Evolutionary conservation across 371 early-diverging fungal genomes (phyloP).

Genomic region (Mucor plumbeus): DNA sequence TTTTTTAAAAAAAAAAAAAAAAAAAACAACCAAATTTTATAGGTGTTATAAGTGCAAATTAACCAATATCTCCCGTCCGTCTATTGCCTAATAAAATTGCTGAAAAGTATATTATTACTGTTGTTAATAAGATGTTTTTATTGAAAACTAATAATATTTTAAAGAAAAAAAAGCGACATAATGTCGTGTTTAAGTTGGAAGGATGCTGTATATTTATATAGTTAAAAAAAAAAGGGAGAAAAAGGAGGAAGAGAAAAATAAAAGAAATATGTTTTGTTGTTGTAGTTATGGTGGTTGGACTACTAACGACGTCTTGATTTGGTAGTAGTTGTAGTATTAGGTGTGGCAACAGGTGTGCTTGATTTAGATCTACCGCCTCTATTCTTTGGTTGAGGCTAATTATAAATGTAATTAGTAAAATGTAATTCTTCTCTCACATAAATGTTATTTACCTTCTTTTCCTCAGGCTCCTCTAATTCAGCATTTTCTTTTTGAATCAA

Average conservation of each 20-base stretch:
- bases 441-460: slow-evolving; percentile 40
- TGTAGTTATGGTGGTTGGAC: neutral
- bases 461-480: slow-evolving; percentile 52
- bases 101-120: too few species aligned
- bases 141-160: too few species aligned
- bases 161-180: too few species aligned
- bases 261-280: neutral
- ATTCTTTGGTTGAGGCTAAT: slow-evolving; percentile 26
- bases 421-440: neutral
- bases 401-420: neutral
- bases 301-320: slow-evolving; percentile 40
- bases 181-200: too few species aligned
- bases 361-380: slow-evolving; percentile 28
- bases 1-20: too few species aligned
- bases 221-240: neutral
- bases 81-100: too few species aligned
- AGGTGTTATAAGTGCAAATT: too few species aligned
- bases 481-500: slow-evolving; percentile 68
- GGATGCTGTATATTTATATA: neutral
- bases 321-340: slow-evolving; percentile 7
- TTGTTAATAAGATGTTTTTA: too few species aligned
- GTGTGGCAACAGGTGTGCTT: slow-evolving; percentile 25
- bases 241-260: neutral
- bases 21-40: too few species aligned
- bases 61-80: too few species aligned